Evolutionary conservation across 371 early-diverging fungal species (phyloP).

Genomic region (Mortierella sp.): DNA sequence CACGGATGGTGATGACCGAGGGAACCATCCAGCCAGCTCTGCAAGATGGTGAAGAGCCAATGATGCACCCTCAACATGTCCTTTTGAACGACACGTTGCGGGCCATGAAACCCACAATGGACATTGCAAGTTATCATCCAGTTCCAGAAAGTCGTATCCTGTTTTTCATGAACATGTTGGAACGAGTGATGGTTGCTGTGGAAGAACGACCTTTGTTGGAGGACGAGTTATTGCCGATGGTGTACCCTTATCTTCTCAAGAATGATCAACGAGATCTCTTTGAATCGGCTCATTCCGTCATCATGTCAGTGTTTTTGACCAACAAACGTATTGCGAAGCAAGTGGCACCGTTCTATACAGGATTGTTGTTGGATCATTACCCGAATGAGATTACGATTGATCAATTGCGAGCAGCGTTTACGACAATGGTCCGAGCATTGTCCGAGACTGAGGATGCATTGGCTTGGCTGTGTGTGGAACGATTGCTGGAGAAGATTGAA

Average conservation of each 20-base stretch:
- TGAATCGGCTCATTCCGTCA: constrained; percentile 70
- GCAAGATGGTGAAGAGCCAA: constrained; percentile 2
- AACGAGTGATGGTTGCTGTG: constrained; percentile 59
- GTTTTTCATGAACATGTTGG: constrained; percentile 65
- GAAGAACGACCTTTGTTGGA: constrained; percentile 59
- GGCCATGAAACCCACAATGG: constrained; percentile 40
- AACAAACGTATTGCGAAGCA: constrained; percentile 60
- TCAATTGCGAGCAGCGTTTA: constrained; percentile 68
- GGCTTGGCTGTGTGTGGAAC: constrained; percentile 68
- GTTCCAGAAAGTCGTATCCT: constrained; percentile 58
- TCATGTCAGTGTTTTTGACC: constrained; percentile 62
- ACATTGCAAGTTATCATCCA: constrained; percentile 34
- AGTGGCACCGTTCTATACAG: constrained; percentile 56
- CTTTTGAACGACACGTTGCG: constrained; percentile 39
- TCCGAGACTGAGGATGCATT: constrained; percentile 70
- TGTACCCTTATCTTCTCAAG: constrained; percentile 64
- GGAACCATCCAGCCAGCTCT: constrained; percentile 2
- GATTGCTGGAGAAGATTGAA: constrained; percentile 56
- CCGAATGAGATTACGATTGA: constrained; percentile 66
- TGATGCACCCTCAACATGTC: constrained; percentile 12
- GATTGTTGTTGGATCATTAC: constrained; percentile 59
- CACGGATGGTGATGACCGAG: constrained; percentile 36
- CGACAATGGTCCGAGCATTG: constrained; percentile 64
- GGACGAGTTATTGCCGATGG: constrained; percentile 59
- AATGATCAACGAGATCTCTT: constrained; percentile 62